phyloP scores from a whole-genome alignment of 2,329 filamentous ascomycete genomes.

The Trichoderma endophyticum region DNA sequence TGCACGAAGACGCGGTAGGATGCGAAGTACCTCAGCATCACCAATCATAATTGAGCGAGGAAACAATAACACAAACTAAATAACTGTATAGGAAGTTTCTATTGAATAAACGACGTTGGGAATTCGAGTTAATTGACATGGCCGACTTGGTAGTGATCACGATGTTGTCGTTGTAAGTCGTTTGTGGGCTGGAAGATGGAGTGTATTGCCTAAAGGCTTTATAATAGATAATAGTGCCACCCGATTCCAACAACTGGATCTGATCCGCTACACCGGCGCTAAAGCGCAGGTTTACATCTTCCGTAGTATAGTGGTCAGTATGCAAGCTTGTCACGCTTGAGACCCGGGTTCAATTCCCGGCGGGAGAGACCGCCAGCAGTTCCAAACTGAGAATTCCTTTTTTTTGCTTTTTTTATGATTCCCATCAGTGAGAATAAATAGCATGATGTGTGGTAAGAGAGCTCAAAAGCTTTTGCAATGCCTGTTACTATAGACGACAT shows the following conservation, averaged over 20 bases:
- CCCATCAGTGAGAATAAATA: not conserved
- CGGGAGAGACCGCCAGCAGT: constrained; percentile 23
- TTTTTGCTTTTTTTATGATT: not conserved
- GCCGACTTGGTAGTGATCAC: not conserved
- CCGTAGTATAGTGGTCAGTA: constrained; percentile 28
- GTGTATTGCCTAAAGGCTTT: not conserved
- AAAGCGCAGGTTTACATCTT: constrained; percentile 16
- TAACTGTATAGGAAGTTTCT: too few relatives aligned
- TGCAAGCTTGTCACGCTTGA: constrained; percentile 27
- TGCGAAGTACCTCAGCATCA: not conserved
- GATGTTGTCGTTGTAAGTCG: not conserved
- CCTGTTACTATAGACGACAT: not conserved
- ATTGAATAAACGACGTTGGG: not conserved
- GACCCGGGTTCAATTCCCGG: constrained; percentile 28
- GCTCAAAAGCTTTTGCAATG: not conserved
- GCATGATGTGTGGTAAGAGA: not conserved
- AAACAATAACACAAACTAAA: too few relatives aligned
- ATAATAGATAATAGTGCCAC: not conserved
- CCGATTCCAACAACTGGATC: not conserved
- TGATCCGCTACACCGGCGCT: constrained; percentile 19
- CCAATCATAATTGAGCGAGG: not conserved
- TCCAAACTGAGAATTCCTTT: constrained; percentile 11
- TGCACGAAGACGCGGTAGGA: accelerated
- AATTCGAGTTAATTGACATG: accelerated
- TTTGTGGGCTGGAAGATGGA: not conserved